Evolutionary conservation across 1,284 basidiomycete genomes (phyloP), one percentile per base, ranked within the genome.

Genomic region (Melampsora americana): DNA sequence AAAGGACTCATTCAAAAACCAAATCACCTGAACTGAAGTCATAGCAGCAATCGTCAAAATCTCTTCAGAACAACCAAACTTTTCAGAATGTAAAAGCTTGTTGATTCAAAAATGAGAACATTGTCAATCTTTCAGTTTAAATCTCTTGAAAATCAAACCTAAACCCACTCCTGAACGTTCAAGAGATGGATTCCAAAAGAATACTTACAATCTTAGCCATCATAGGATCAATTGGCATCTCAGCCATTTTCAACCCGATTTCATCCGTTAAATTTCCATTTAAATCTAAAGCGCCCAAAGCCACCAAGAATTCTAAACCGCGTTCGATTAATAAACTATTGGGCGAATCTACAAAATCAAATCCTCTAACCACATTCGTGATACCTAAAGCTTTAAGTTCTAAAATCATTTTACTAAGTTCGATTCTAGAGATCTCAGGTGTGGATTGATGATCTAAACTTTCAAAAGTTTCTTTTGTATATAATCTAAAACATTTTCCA

Each of bases 21-120:
- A 1, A 78, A 84, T 70, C 69, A 90, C 92, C 84, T 94, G 92
- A 12, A 96, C 88, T 4, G 92, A 87, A 11, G 91, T 92, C 93
- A 99, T 98, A 0, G 95, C 93, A 0, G 94, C 91, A 77, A 99
- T 96, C 0, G 92, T 93, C 69, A 99, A 84, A 61, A 96, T 91
- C 82, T 99, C 95, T 81, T 95, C 90, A 2, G 93, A 92, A 80
- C 95, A 99, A 78, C 87, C 86, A 80, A 89, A 90, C 14, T 90
- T 89, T 79, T 89, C 88, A 4, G 93, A 95, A 77, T 86, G 88
- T 80, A 97, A 91, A 5, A 98, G 83, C 94, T 96, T 79, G 0
- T 46, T 48, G 20, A 35, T 28, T 42, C 16, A 61, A 30, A 26
- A 39, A 35, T 18, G 20, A 42, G 12, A 35, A 18, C 50, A 62